A percentile compares a stretch with the other conserved stretches of the same genome.
Evolutionary conservation across 352 stramenopile genomes (phyloP).

Genomic region (Phytophthora ohioensis): DNA sequence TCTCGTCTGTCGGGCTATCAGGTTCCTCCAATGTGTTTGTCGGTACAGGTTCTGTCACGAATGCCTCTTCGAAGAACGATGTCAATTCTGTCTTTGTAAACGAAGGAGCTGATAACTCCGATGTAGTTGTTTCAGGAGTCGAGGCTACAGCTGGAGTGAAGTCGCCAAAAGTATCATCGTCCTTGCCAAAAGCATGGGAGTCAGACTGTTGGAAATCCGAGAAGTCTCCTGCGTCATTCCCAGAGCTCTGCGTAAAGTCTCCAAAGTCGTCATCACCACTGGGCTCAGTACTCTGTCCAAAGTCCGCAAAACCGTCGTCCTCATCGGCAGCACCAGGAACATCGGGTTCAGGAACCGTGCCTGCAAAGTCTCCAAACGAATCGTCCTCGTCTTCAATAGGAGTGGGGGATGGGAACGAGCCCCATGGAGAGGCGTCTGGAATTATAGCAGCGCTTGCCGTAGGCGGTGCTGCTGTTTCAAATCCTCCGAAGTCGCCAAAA

Average conservation of each 20-base stretch:
- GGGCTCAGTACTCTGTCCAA: slow-evolving; percentile 34
- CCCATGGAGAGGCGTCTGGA: slow-evolving; percentile 21
- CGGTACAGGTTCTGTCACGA: slow-evolving; percentile 31
- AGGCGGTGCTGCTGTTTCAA: slow-evolving; percentile 13
- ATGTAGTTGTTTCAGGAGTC: not conserved
- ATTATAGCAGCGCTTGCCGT: slow-evolving; percentile 1
- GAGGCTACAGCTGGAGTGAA: slow-evolving; percentile 28
- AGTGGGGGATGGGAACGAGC: slow-evolving; percentile 18
- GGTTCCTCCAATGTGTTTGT: slow-evolving; percentile 5
- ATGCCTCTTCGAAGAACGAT: slow-evolving; percentile 49
- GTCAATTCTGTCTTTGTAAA: slow-evolving; percentile 44
- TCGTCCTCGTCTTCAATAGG: slow-evolving; percentile 19
- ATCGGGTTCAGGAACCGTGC: not conserved
- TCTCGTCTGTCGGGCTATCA: slow-evolving; percentile 15
- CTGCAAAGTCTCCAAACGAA: slow-evolving; percentile 27
- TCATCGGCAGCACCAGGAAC: slow-evolving; percentile 8
- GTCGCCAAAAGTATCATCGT: slow-evolving; percentile 44
- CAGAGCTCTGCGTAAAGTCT: slow-evolving; percentile 41
- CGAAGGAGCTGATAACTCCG: slow-evolving; percentile 1
- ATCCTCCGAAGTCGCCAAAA: slow-evolving; percentile 54
- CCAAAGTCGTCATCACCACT: slow-evolving; percentile 33
- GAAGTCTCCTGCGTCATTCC: slow-evolving; percentile 15
- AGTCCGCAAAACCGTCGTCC: slow-evolving; percentile 52
- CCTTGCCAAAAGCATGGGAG: slow-evolving; percentile 12
- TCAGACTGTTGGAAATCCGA: slow-evolving; percentile 38